These are phyloP conservation scores for Luzula sylvatica DNA, from an alignment of 176 grass and related monocot species.

Conservation along the genomic window DNA sequence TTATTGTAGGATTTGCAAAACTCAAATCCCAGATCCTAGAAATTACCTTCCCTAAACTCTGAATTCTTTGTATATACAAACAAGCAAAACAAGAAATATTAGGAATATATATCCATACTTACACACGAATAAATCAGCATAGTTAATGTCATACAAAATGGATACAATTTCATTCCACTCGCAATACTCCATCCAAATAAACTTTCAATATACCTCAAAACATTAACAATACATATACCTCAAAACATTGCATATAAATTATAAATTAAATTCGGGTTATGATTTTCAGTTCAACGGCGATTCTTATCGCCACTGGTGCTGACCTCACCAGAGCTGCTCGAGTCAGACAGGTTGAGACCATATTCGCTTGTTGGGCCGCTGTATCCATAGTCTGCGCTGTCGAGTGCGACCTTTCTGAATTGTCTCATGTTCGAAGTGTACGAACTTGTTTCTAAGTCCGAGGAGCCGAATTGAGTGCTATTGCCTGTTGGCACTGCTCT, in stretches of 20 bases:
- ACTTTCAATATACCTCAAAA: constrained; percentile 8
- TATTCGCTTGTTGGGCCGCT: constrained; percentile 44
- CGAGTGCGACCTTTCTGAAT: constrained; percentile 55
- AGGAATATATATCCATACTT: no score
- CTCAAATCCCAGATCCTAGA: no score
- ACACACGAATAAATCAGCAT: no score
- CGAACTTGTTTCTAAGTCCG: constrained; percentile 48
- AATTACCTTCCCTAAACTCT: no score
- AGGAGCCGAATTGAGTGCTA: constrained; percentile 59
- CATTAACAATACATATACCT: neutral
- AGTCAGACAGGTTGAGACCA: constrained; percentile 36
- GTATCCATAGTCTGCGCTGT: constrained; percentile 56
- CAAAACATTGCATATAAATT: neutral
- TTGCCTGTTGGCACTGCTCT: constrained; percentile 64
- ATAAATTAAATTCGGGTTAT: constrained; percentile 1
- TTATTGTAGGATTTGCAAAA: no score
- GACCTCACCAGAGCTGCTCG: constrained; percentile 35
- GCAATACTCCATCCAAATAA: neutral
- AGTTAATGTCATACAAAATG: constrained; percentile 4
- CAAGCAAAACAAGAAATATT: no score
- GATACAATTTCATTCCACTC: neutral
- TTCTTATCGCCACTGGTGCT: constrained; percentile 2
- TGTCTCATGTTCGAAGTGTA: constrained; percentile 52
- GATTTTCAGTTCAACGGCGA: neutral
- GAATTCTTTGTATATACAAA: no score